Evolutionary conservation across 2,329 filamentous ascomycete genomes (phyloP), one percentile per base, ranked within the genome.

Genomic region (Pseudogymnoascus sp.): DNA sequence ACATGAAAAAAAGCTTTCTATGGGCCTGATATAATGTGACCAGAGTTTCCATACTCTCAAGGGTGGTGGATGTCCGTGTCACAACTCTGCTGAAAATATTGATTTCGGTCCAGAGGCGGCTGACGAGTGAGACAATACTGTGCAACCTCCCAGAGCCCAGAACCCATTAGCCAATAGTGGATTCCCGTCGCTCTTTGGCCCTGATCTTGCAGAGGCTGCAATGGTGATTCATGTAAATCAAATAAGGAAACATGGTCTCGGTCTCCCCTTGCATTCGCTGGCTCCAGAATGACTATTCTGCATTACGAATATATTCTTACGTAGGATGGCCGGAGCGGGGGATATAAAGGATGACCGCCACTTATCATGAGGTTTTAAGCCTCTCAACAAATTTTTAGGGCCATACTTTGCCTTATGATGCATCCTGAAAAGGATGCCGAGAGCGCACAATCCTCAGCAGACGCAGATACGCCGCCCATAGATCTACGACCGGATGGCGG

Each of bases 401-500:
- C 9, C 4, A 33, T 54, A 33, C 8, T 17, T 54, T 31, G 26
- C 44, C n/a, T 31, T 7, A 31, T 33, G 26, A 31, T 31, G 44
- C 2, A 33, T 33, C 8, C 6, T 33, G 24, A 54, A 54, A 54
- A 54, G 26, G 26, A 17, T 9, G 15, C 13, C 44, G 44, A 54
- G 44, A 11, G 8, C 9, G 44, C n/a, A 8, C 44, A 33, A n/a
- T 33, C 26, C 26, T 33, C 26, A 7, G 8, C 26, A 15, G 44
- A 31, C 6, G 26, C 26, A 50, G 26, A 10, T 15, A 17, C n/a
- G n/a, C 4, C 8, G 11, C 26, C 44, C 2, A 31, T 31, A 17
- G 26, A 15, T 54, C 31, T 54, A 9, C 26, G 4, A 31, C 82
- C 82, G 0, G 82, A 84, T 62, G 82, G 82, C 33, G 82, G 82